Base-by-base conservation (phyloP, 2,329 filamentous ascomycete genomes). In the Passalora sequoiae region DNA sequence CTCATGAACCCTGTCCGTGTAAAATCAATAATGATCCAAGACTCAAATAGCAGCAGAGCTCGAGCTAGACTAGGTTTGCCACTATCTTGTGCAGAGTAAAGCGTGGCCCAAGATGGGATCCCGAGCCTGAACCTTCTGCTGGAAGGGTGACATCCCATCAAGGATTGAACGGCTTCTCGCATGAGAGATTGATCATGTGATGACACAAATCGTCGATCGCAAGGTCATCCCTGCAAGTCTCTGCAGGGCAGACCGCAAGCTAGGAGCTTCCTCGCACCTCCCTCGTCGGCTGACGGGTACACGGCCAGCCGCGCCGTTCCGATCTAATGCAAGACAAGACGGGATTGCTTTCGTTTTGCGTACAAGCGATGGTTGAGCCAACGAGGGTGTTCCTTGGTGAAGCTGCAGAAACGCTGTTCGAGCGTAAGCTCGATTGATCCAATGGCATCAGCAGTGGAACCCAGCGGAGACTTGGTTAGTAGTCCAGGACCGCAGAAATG, bases 211-310 rank as follows among this genome's bases (percentile, higher is more conserved):
- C 33, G 33, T n/a, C 33, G 33, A 36, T 36, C 12, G 12, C 33
- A 8, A 36, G 33, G 6, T 24, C 20, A 4, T 4, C 8, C 12
- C 10, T 5, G 19, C 9, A 13, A 36, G n/a, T 12, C 20, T 13
- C 33, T 36, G 33, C 33, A 36, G 33, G 33, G 33, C 19, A 36
- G 24, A 8, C 13, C 7, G 30, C 8, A 33, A 17, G 30, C 30
- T 33, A 19, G 21, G 30, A 33, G 15, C n/a, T 32, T 9, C 30
- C 30, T 16, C 20, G n/a, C n/a, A n/a, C n/a, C n/a, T n/a, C n/a
- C n/a, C n/a, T n/a, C n/a, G n/a, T n/a, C n/a, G n/a, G n/a, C n/a
- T n/a, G n/a, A n/a, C n/a, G n/a, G n/a, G n/a, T n/a, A n/a, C n/a
- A n/a, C n/a, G n/a, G n/a, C 30, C 9, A 17, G n/a, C 30, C 10